Percentiles rank a stretch among this genome's conserved stretches.
phyloP scores from a whole-genome alignment of 75 land plant genomes.

The Adiantum capillusveneris region DNA sequence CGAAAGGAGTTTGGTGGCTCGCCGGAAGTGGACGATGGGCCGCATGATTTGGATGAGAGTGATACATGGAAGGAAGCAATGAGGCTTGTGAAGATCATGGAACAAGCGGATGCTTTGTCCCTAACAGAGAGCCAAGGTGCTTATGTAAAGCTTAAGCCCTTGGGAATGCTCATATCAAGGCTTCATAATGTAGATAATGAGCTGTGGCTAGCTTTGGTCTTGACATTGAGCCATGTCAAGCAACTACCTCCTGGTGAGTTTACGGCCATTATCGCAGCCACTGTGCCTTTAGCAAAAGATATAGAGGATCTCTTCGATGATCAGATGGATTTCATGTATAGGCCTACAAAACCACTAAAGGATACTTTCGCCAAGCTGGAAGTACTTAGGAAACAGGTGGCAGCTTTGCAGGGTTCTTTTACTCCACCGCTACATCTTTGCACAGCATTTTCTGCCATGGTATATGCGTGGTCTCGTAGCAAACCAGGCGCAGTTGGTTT shows the following conservation, averaged over 20 bases:
- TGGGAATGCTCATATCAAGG: constrained; percentile 14
- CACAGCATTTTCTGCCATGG: background rate
- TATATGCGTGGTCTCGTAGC: constrained; percentile 10
- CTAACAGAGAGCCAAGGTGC: background rate
- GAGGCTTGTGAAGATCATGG: constrained; percentile 6
- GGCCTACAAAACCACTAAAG: background rate
- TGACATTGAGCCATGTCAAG: constrained; percentile 5
- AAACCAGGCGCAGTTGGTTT: constrained; percentile 5
- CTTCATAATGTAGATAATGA: constrained; percentile 10
- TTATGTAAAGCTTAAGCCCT: constrained; percentile 2
- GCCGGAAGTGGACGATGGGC: background rate
- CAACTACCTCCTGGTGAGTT: constrained; percentile 6
- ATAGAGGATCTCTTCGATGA: background rate
- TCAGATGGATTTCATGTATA: constrained; percentile 1
- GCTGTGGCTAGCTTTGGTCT: constrained; percentile 6
- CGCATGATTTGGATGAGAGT: background rate
- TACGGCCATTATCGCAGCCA: constrained; percentile 1
- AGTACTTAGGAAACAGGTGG: constrained; percentile 7
- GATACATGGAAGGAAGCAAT: constrained; percentile 16
- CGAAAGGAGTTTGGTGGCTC: background rate
- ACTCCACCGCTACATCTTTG: constrained; percentile 7
- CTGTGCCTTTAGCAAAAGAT: background rate
- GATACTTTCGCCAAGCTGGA: constrained; percentile 3
- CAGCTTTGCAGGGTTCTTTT: constrained; percentile 9
- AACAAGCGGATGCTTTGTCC: constrained; percentile 7